Conservation (phyloP, 306 rosid genomes). For the Casuarina cunninghamiana region DNA sequence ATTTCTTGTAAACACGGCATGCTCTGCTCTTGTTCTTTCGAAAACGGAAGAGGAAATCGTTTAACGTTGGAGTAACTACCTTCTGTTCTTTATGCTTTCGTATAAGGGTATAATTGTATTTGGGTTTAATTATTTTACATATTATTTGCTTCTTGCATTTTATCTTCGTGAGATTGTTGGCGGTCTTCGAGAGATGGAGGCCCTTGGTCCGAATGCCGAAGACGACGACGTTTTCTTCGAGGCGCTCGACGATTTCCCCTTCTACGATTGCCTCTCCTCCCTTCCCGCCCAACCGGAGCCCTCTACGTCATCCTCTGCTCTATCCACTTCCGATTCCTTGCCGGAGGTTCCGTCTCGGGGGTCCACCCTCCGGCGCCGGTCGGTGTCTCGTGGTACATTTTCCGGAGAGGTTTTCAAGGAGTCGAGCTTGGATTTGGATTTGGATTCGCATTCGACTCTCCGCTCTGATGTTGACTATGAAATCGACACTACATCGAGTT, state of each 20-base stretch:
- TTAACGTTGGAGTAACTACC: too few relatives aligned
- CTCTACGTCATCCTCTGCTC: constrained; percentile 38
- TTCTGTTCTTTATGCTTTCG: too few relatives aligned
- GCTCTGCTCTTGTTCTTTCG: too few relatives aligned
- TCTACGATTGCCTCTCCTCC: constrained; percentile 31
- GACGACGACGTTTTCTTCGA: constrained; percentile 50
- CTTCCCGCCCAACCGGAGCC: constrained; percentile 31
- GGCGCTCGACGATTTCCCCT: constrained; percentile 36
- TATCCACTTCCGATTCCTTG: constrained; percentile 5
- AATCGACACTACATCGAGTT: constrained; percentile 22
- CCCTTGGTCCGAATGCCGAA: constrained; percentile 30
- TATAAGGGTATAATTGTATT: too few relatives aligned
- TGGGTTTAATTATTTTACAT: neutral
- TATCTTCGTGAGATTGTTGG: neutral
- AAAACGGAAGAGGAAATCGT: too few relatives aligned
- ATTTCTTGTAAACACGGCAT: too few relatives aligned
- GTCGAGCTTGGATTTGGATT: constrained; percentile 8
- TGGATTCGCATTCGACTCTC: constrained; percentile 14
- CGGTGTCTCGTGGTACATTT: constrained; percentile 7
- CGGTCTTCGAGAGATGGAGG: constrained; percentile 40
- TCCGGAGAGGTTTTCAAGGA: constrained; percentile 18
- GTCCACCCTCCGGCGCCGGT: constrained; percentile 46
- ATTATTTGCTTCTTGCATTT: neutral
- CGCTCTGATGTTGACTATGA: constrained; percentile 23
- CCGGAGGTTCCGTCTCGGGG: constrained; percentile 26